Evolutionary conservation across 306 rosid genomes (phyloP).

Genomic region (Leucaena leucocephala): DNA sequence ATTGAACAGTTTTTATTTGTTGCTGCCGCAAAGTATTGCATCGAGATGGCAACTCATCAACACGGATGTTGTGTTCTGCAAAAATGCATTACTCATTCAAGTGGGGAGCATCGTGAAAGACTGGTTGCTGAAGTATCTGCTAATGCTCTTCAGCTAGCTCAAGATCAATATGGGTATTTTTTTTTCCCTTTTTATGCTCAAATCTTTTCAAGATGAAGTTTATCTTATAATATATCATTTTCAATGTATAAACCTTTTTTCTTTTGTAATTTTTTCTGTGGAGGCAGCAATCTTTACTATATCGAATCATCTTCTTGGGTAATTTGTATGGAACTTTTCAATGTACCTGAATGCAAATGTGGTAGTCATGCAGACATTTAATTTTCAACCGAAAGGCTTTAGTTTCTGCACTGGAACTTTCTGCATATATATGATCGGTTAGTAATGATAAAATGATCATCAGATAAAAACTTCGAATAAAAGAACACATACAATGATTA

Average conservation of each 20-base stretch:
- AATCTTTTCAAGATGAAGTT: not conserved
- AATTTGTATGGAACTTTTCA: not conserved
- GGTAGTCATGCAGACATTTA: not conserved
- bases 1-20: slow-evolving; percentile 62
- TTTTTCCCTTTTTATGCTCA: not conserved
- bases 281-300: not conserved
- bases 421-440: not conserved
- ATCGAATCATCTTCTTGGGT: not conserved
- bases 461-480: not conserved
- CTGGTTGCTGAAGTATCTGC: slow-evolving; percentile 53
- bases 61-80: slow-evolving; percentile 76
- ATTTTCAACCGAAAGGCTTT: not conserved
- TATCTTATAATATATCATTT: not conserved
- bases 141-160: slow-evolving; percentile 62
- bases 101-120: slow-evolving; percentile 44
- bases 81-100: slow-evolving; percentile 57
- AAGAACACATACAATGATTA: slow-evolving; percentile 13
- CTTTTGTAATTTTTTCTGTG: not conserved
- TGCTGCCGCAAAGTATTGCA: slow-evolving; percentile 60
- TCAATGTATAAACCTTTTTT: not conserved
- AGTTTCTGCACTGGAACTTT: slow-evolving; percentile 3
- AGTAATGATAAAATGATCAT: not conserved
- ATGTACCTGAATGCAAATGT: not conserved
- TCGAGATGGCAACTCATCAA: slow-evolving; percentile 67
- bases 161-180: slow-evolving; percentile 66